phyloP scores from a whole-genome alignment of 2,329 filamentous ascomycete genomes.

The Cryphonectria naterciae region DNA sequence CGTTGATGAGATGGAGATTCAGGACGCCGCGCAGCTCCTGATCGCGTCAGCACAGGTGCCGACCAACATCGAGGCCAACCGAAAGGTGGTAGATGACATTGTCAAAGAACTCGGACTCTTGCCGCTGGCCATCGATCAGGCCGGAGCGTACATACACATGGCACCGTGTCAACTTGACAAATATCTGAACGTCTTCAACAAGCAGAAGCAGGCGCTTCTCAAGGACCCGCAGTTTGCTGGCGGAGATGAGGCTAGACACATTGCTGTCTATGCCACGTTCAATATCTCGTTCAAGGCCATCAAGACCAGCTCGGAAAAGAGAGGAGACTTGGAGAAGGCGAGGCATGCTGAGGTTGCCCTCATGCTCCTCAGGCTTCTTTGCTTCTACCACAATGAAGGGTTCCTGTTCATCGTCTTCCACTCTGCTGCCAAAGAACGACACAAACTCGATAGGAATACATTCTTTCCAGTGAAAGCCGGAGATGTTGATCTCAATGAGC shows the following conservation, averaged over 20 bases:
- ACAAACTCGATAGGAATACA: not conserved
- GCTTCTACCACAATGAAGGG: constrained; percentile 37
- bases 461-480: constrained; percentile 9
- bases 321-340: not conserved
- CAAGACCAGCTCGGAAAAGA: constrained; percentile 21
- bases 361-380: constrained; percentile 34
- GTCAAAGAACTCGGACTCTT: constrained; percentile 33
- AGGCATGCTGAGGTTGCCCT: constrained; percentile 31
- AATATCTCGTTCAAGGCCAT: constrained; percentile 35
- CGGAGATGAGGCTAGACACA: constrained; percentile 23
- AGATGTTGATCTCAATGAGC: constrained; percentile 3
- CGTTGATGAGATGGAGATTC: constrained; percentile 26
- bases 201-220: constrained; percentile 28
- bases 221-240: constrained; percentile 24
- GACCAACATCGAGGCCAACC: not conserved
- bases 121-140: constrained; percentile 38
- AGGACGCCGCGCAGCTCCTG: constrained; percentile 31
- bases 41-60: constrained; percentile 17
- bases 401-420: constrained; percentile 29
- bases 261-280: constrained; percentile 34
- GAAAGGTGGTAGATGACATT: constrained; percentile 27
- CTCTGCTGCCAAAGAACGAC: constrained; percentile 24
- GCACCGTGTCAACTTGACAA: constrained; percentile 19
- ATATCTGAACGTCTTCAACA: constrained; percentile 29
- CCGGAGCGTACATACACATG: constrained; percentile 30